phyloP scores from a whole-genome alignment of 495 filamentous ascomycete genomes.

The Xylaria nigripes region DNA sequence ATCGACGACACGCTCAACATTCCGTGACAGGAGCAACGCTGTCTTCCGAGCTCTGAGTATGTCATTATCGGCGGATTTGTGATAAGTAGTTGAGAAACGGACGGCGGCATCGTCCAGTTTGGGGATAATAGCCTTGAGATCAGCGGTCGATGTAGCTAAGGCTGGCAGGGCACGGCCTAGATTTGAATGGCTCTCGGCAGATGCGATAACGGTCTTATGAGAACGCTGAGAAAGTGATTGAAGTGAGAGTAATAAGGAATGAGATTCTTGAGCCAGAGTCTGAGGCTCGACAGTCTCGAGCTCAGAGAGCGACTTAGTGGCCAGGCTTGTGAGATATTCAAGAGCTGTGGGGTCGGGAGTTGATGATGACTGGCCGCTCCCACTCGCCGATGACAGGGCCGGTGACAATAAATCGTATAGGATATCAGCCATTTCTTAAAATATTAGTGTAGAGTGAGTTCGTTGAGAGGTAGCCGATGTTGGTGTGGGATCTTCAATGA shows the following conservation, averaged over 20 bases:
- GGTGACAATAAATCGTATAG: conserved; percentile 60
- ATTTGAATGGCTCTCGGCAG: conserved; percentile 65
- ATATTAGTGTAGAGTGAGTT: too few relatives aligned
- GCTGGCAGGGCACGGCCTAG: conserved; percentile 58
- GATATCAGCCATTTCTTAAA: conserved; percentile 53
- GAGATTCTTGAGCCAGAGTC: conserved; percentile 68
- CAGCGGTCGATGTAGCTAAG: conserved; percentile 54
- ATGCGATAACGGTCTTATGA: conserved; percentile 77
- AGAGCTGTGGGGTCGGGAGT: conserved; percentile 63
- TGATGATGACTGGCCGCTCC: background rate
- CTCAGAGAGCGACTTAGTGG: conserved; percentile 68
- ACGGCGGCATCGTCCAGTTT: conserved; percentile 70
- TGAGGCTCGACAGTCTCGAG: conserved; percentile 69
- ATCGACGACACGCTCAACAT: conserved; percentile 83
- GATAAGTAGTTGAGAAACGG: conserved; percentile 76
- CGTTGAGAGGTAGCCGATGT: too few relatives aligned
- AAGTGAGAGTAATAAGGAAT: conserved; percentile 75
- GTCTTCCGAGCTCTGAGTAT: conserved; percentile 68
- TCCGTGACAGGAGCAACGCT: conserved; percentile 76
- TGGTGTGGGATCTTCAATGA: too few relatives aligned
- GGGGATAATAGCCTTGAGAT: conserved; percentile 65
- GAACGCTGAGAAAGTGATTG: conserved; percentile 87
- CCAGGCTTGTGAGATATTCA: conserved; percentile 68
- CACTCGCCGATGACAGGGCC: conserved; percentile 43
- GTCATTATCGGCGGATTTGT: conserved; percentile 58